These are phyloP conservation scores for Alternaria incomplexa DNA, from an alignment of 2,329 filamentous ascomycete species.

Conservation along the genomic window DNA sequence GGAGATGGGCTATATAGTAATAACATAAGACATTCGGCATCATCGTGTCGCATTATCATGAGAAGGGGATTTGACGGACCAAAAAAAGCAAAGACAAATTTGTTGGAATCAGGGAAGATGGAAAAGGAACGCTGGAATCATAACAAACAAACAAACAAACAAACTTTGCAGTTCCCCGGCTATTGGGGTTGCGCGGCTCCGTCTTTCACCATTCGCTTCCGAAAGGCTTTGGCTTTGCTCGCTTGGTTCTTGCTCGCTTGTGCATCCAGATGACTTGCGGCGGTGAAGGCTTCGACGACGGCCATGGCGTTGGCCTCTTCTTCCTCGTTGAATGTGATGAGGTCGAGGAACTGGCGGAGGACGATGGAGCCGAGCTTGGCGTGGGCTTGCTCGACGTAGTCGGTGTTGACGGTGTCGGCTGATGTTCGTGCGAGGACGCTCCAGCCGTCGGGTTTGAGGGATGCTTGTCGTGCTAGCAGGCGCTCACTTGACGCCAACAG, in stretches of 20 bases:
- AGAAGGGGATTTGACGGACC: slow-evolving; percentile 3
- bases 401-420: slow-evolving; percentile 20
- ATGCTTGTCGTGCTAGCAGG: slow-evolving; percentile 31
- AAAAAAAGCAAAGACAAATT: slow-evolving; percentile 3
- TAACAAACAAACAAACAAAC: slow-evolving; percentile 8
- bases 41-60: slow-evolving; percentile 19
- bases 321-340: slow-evolving; percentile 30
- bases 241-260: slow-evolving; percentile 19
- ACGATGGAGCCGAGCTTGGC: slow-evolving; percentile 36
- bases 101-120: neutral
- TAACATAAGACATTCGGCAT: slow-evolving; percentile 19
- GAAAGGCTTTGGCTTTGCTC: slow-evolving; percentile 34
- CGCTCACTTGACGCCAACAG: slow-evolving; percentile 36
- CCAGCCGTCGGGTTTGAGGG: slow-evolving; percentile 29
- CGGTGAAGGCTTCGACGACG: slow-evolving; percentile 38
- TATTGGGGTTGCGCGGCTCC: slow-evolving; percentile 5
- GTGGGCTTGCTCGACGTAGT: slow-evolving; percentile 32
- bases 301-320: slow-evolving; percentile 22
- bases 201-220: slow-evolving; percentile 27
- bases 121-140: slow-evolving; percentile 1
- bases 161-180: neutral
- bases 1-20: slow-evolving; percentile 15
- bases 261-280: slow-evolving; percentile 33
- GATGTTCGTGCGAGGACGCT: slow-evolving; percentile 33
- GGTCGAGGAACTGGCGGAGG: slow-evolving; percentile 33